Conservation (phyloP, 2,329 filamentous ascomycete genomes). For the Xylaria sp. region DNA sequence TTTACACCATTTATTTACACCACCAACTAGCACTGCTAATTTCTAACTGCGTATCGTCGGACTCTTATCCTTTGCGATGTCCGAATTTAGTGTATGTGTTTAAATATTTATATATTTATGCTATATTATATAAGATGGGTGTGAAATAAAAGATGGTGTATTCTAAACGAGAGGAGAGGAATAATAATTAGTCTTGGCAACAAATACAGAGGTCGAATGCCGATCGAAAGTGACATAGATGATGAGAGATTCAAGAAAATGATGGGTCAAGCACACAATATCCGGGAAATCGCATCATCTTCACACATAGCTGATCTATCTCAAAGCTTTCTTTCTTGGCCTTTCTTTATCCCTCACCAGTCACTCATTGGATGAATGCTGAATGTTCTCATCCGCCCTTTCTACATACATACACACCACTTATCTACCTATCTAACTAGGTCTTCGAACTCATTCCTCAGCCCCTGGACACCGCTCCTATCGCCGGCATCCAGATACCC, state of each 20-base stretch:
- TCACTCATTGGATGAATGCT: not conserved
- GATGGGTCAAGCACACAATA: constrained; percentile 13
- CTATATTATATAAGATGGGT: no score
- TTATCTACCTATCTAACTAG: not conserved
- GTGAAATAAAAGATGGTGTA: no score
- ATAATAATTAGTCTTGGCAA: not conserved
- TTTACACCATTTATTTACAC: not conserved
- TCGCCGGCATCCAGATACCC: constrained; percentile 61
- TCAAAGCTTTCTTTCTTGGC: not conserved
- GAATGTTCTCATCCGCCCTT: not conserved
- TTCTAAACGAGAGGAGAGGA: no score
- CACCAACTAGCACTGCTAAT: not conserved
- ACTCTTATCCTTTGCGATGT: not conserved
- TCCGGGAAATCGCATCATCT: constrained; percentile 2
- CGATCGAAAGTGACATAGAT: not conserved
- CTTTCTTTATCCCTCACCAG: not conserved
- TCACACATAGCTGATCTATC: constrained; percentile 1
- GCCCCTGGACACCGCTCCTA: constrained; percentile 54
- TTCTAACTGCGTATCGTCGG: not conserved
- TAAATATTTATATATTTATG: no score
- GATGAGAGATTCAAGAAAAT: not conserved
- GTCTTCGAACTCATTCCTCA: constrained; percentile 57
- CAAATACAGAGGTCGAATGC: not conserved
- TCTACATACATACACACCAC: no score
- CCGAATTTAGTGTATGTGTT: not conserved